Base-by-base conservation (phyloP, 139 green algal genomes). In the Gonium pectorale region DNA sequence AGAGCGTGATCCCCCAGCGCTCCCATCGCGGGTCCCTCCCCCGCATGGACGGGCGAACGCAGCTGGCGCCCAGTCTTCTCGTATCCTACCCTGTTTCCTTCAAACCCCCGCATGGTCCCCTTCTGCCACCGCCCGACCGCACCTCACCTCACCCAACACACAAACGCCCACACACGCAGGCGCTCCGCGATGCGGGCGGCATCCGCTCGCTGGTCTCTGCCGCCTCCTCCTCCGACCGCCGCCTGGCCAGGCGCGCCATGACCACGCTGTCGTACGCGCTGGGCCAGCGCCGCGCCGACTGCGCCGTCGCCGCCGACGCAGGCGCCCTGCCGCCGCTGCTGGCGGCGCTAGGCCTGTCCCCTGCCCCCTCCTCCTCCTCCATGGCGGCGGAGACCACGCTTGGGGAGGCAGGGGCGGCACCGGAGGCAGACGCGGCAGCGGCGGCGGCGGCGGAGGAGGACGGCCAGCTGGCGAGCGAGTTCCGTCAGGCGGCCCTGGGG, bases 211-310 rank as follows among this genome's bases (percentile, higher is more conserved):
- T 70, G 49, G 67, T 78, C 26, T 11, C 35, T 24, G 49, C 49
- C 38, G 60, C 80, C 5, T 26, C 40, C 7, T 27, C 2, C 9
- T 2, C 41, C 38, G 84, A 89, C 56, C 64, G 46, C 17, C 67
- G 86, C 26, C n/a, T 90, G n/a, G 24, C 40, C 9, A 67, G 87
- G 71, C 90, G 90, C 75, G 89, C 85, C 51, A 73, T 88, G 56
- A 62, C 82, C 17, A 78, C 86, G 67, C 78, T 92, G 77, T 38
- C 82, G 24, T 90, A 92, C 67, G 5, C 90, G 60, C 78, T 90
- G 29, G 46, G 40, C 0, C 77, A 83, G 59, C 60, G 77, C 29
- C 68, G 75, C 0, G 75, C 54, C 2, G 80, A 86, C 66, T 75
- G 88, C 27, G n/a, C 62, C 43, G 67, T 80, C 6, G 63, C 75